Evolutionary conservation across 805 yeast genomes (phyloP).

Genomic region (Jamesozyma rosinii): DNA sequence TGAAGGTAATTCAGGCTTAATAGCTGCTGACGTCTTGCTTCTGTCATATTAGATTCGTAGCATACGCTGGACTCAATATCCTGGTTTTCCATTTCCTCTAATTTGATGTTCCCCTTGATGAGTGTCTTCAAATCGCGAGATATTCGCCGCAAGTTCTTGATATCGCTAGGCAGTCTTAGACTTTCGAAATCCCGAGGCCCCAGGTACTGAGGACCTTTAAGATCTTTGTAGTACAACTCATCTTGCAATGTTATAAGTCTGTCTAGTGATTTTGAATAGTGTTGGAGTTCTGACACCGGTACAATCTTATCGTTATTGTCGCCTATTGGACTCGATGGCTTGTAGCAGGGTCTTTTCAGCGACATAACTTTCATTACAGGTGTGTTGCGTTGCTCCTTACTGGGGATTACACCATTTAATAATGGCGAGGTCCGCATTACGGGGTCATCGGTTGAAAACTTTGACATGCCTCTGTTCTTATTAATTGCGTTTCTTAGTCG

Average conservation of each 20-base stretch:
- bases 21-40: neutral
- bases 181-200: constrained; percentile 15
- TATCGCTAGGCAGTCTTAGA: constrained; percentile 17
- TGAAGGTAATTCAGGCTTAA: neutral
- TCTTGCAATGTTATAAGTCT: constrained; percentile 11
- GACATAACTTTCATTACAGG: neutral
- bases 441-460: neutral
- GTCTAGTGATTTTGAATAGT: constrained; percentile 3
- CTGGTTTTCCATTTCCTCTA: neutral
- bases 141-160: constrained; percentile 7
- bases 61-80: neutral
- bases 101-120: neutral
- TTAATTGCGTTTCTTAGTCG: neutral
- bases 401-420: neutral
- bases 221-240: constrained; percentile 11
- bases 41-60: neutral
- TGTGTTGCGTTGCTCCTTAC: neutral
- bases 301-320: neutral
- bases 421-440: neutral
- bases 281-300: neutral
- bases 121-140: constrained; percentile 4
- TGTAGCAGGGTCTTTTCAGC: constrained; percentile 1
- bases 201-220: constrained; percentile 13
- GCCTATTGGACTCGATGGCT: neutral
- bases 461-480: neutral